Evolutionary conservation across 345 rosid species (phyloP), one percentile per base, ranked within the genome.

Genomic region (Aethionema arabicum): DNA sequence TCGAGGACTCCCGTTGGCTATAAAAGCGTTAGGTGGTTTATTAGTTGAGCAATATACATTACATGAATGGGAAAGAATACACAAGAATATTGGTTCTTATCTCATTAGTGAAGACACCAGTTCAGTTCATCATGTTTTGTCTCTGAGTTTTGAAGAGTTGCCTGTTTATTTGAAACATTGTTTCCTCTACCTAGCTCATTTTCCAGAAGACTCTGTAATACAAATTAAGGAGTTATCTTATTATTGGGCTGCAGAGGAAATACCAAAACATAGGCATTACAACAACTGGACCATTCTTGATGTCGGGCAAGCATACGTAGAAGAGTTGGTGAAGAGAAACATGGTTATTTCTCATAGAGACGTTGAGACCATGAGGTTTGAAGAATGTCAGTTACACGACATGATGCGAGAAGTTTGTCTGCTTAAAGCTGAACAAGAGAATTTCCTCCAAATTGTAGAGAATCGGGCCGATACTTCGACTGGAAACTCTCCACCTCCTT

Each of bases 301-400:
- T 32, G 72, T 42, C 0, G 80, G 14, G 3, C 49, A 70, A 10
- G 0, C 5, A 16, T 71, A 66, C 50, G n/a, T 82, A 15, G 49
- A 30, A 6, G 75, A 76, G 52, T 58, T 83, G 43, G 13, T 37
- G 1, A 42, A 53, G 8, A 68, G 76, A 54, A 56, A 63, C 5
- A 59, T 76, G 76, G 62, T 79, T 52, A 33, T 68, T 57, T 74
- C 65, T n/a, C n/a, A n/a, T n/a, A n/a, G n/a, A n/a, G n/a, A n/a
- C n/a, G n/a, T n/a, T n/a, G n/a, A n/a, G n/a, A n/a, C n/a, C n/a
- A n/a, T n/a, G n/a, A n/a, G n/a, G n/a, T n/a, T n/a, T n/a, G n/a
- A n/a, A n/a, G n/a, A n/a, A n/a, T n/a, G n/a, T n/a, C n/a, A n/a
- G n/a, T n/a, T n/a, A n/a, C n/a, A n/a, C n/a, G n/a, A n/a, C n/a